Percentiles rank a stretch among this genome's conserved stretches.
Evolutionary conservation across 768 basidiomycete genomes (phyloP).

Genomic region (Wakefieldia striispora): DNA sequence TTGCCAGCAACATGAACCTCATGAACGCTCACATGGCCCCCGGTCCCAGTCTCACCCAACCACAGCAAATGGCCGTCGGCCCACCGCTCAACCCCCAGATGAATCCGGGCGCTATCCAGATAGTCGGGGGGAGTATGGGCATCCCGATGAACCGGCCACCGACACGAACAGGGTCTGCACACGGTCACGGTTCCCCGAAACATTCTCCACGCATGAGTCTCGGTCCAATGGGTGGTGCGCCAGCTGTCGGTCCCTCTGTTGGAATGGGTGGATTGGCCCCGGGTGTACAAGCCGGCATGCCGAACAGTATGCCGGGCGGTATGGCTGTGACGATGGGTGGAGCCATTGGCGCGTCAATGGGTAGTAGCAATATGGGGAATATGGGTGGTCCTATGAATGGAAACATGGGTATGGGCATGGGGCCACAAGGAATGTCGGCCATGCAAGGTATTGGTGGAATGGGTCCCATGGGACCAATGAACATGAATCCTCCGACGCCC

Average conservation of each 20-base stretch:
- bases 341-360: constrained; percentile 10
- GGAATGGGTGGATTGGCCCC: constrained; percentile 12
- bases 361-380: constrained; percentile 3
- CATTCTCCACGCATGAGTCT: constrained; percentile 26
- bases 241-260: constrained; percentile 1
- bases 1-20: constrained; percentile 9
- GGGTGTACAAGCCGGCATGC: constrained; percentile 15
- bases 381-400: constrained; percentile 17
- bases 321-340: constrained; percentile 18
- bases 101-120: constrained; percentile 16
- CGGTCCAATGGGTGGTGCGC: constrained; percentile 10
- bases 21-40: constrained; percentile 11
- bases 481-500: constrained; percentile 14
- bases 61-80: constrained; percentile 19
- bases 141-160: constrained; percentile 29
- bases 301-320: constrained; percentile 11
- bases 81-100: constrained; percentile 15
- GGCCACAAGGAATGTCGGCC: constrained; percentile 11
- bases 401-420: constrained; percentile 16
- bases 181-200: constrained; percentile 27
- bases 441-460: constrained; percentile 16
- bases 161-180: constrained; percentile 30
- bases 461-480: constrained; percentile 21
- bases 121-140: constrained; percentile 5
- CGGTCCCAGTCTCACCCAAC: constrained; percentile 15